These are phyloP conservation scores for Leccinum ochraceum DNA, from an alignment of 768 basidiomycete genomes.

Conservation along the genomic window DNA sequence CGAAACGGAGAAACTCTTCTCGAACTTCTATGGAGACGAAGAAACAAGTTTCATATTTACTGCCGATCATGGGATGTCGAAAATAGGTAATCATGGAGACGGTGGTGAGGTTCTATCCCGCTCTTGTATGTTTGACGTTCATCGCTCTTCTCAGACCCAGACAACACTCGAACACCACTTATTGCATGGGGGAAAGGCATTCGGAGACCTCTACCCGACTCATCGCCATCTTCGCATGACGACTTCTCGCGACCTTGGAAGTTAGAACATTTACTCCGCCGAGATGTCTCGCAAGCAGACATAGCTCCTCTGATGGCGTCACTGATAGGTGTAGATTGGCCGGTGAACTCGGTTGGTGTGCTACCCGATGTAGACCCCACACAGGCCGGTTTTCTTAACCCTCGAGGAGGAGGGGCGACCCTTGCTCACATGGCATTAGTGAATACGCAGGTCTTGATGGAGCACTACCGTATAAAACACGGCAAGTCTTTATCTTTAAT, in stretches of 20 bases:
- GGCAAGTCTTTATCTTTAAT: slow-evolving; percentile 41
- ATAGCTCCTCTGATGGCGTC: slow-evolving; percentile 77
- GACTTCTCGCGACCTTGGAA: slow-evolving; percentile 67
- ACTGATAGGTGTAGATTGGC: slow-evolving; percentile 71
- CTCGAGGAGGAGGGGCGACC: slow-evolving; percentile 45
- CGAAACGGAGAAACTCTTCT: slow-evolving; percentile 60
- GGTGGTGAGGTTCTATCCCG: slow-evolving; percentile 53
- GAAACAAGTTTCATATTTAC: slow-evolving; percentile 80
- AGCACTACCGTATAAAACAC: slow-evolving; percentile 78
- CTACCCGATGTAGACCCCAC: slow-evolving; percentile 72
- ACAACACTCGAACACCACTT: slow-evolving; percentile 84
- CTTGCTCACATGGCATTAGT: slow-evolving; percentile 57
- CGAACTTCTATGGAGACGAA: slow-evolving; percentile 64
- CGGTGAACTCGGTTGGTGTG: slow-evolving; percentile 81
- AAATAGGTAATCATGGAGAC: slow-evolving; percentile 87
- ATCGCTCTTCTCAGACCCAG: slow-evolving; percentile 60
- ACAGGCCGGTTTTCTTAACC: slow-evolving; percentile 56
- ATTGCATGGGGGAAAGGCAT: slow-evolving; percentile 82
- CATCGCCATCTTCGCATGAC: slow-evolving; percentile 61
- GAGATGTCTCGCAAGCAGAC: slow-evolving; percentile 85
- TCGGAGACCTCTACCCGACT: slow-evolving; percentile 64
- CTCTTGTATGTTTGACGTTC: slow-evolving; percentile 5
- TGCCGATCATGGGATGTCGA: slow-evolving; percentile 90
- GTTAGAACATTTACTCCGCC: slow-evolving; percentile 56
- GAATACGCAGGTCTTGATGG: slow-evolving; percentile 71